A percentile compares a stretch with the other conserved stretches of the same genome.
Evolutionary conservation across 2,329 filamentous ascomycete genomes (phyloP).

Genomic region (Dactylellina parvicollis): DNA sequence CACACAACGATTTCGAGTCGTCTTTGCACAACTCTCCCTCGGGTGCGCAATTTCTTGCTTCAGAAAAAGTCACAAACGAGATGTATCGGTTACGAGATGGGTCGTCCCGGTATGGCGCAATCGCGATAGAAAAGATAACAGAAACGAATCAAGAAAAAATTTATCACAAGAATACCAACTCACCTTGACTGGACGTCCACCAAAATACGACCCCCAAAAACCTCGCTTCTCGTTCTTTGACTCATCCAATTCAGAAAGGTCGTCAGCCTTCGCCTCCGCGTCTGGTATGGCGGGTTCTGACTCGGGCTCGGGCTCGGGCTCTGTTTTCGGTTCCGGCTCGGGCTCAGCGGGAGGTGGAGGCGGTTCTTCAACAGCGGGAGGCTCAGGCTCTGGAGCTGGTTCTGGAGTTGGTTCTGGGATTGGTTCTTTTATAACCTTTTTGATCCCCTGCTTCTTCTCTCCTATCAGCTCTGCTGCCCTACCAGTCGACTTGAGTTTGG

Average conservation of each 20-base stretch:
- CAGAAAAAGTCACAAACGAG: not conserved
- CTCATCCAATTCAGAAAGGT: conserved; percentile 19
- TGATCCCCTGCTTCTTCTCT: conserved; percentile 7
- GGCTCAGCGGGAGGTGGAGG: conserved; percentile 6
- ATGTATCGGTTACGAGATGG: not conserved
- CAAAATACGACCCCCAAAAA: conserved; percentile 52
- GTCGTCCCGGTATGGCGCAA: not conserved
- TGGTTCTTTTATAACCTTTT: conserved; percentile 25
- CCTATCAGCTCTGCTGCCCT: conserved; percentile 48
- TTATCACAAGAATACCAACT: conserved; percentile 2
- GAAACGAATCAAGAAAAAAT: not conserved
- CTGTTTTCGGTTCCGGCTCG: conserved; percentile 10
- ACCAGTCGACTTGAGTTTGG: conserved; percentile 46
- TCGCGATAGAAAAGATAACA: not conserved
- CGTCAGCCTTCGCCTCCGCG: conserved; percentile 4
- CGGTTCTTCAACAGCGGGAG: conserved; percentile 6
- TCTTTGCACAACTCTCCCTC: not conserved
- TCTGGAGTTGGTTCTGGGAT: conserved; percentile 18
- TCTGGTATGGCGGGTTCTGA: conserved; percentile 14
- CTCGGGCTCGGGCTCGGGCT: conserved; percentile 3
- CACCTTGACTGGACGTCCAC: conserved; percentile 35
- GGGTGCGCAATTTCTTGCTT: conserved; percentile 11
- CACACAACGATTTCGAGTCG: too few relatives aligned
- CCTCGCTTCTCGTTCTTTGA: conserved; percentile 30
- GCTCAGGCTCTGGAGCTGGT: conserved; percentile 13